These are phyloP conservation scores for Hebeloma cylindrosporum DNA, from an alignment of 768 basidiomycete species.

Conservation along the genomic window DNA sequence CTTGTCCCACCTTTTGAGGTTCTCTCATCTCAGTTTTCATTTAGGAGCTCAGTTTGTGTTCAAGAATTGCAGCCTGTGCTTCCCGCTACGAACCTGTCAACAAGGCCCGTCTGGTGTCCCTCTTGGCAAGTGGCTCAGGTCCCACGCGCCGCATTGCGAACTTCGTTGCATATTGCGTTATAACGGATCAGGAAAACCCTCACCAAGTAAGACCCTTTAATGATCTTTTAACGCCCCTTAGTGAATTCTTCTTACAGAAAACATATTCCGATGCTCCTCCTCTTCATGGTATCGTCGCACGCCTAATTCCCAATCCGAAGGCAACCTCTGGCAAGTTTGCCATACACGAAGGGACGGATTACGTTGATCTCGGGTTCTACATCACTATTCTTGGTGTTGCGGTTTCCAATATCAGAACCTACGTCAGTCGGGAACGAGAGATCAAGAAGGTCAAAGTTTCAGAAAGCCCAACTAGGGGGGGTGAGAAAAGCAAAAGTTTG, in stretches of 20 bases:
- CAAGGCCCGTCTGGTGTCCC: constrained; percentile 48
- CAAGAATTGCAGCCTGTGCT: constrained; percentile 43
- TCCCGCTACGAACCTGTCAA: constrained; percentile 44
- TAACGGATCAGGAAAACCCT: constrained; percentile 32
- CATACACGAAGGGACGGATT: constrained; percentile 56
- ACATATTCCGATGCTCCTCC: constrained; percentile 47
- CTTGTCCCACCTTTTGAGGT: constrained; percentile 8
- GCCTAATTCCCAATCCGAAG: constrained; percentile 42
- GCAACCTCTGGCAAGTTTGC: constrained; percentile 47
- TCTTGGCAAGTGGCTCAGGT: constrained; percentile 51
- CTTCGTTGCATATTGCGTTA: constrained; percentile 52
- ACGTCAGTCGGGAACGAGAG: constrained; percentile 49
- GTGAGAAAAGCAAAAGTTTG: constrained; percentile 36
- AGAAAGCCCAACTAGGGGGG: constrained; percentile 20
- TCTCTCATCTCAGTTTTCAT: constrained; percentile 3
- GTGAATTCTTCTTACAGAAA: constrained; percentile 30
- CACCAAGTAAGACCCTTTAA: constrained; percentile 21
- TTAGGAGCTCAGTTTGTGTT: constrained; percentile 50
- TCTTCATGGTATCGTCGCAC: constrained; percentile 46
- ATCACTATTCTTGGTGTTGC: constrained; percentile 59
- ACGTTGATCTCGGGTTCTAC: constrained; percentile 55
- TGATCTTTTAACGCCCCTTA: constrained; percentile 3
- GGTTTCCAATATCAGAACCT: constrained; percentile 56
- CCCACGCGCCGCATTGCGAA: constrained; percentile 56
- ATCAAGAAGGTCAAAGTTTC: constrained; percentile 12